Conservation (phyloP, 1,284 basidiomycete species). For the Rhodotorula sp. region DNA sequence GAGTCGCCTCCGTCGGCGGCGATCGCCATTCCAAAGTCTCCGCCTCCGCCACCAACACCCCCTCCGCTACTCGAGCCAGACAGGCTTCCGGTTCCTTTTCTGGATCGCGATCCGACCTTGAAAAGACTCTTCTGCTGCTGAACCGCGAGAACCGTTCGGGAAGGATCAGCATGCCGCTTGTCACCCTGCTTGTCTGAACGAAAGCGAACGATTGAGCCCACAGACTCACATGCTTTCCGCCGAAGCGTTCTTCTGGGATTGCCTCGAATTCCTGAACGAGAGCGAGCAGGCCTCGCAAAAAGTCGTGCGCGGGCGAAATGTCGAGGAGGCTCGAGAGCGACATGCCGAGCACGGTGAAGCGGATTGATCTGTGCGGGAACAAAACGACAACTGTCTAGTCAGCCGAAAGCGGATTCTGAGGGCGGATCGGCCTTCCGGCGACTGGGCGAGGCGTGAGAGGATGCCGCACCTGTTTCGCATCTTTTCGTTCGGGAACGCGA, state of each 20-base stretch:
- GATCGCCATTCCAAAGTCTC: constrained; percentile 58
- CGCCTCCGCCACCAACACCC: constrained; percentile 49
- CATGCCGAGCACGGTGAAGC: constrained; percentile 77
- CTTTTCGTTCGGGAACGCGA: constrained; percentile 65
- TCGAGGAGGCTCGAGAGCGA: constrained; percentile 73
- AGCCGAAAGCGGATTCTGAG: not conserved
- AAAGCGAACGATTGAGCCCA: constrained; percentile 3
- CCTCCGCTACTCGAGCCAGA: not conserved
- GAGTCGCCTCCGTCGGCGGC: constrained; percentile 64
- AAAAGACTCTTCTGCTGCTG: constrained; percentile 25
- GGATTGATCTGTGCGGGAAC: constrained; percentile 59
- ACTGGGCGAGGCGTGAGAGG: not conserved
- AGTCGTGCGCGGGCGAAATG: constrained; percentile 70
- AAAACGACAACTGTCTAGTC: no score
- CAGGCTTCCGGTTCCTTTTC: not conserved
- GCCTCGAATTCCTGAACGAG: constrained; percentile 73
- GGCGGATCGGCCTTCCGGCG: no score
- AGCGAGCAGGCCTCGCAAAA: constrained; percentile 67
- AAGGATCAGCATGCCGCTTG: no score
- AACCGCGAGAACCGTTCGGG: no score
- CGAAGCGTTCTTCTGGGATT: constrained; percentile 73
- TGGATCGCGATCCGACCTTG: constrained; percentile 21
- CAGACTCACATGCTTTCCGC: constrained; percentile 65
- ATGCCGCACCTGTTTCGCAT: constrained; percentile 70
- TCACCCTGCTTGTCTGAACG: not conserved